phyloP scores from a whole-genome alignment of 345 rosid genomes.

The Pistacia vera region DNA sequence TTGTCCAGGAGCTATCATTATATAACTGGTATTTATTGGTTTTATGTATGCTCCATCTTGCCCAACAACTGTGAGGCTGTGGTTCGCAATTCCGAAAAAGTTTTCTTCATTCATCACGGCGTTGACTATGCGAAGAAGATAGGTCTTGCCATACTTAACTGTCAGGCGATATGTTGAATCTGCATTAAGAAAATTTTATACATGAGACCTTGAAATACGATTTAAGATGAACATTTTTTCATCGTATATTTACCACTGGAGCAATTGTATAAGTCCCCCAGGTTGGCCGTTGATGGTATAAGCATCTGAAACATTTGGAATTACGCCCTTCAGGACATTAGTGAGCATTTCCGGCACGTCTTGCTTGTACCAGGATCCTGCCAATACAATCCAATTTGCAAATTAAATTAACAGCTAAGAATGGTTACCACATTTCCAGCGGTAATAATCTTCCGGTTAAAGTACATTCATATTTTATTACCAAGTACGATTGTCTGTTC shows the following conservation, averaged over 20 bases:
- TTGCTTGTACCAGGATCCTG: too few relatives aligned
- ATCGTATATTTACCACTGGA: slow-evolving; percentile 11
- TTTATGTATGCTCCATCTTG: slow-evolving; percentile 36
- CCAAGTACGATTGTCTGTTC: slow-evolving; percentile 46
- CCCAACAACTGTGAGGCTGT: slow-evolving; percentile 38
- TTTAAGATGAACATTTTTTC: too few relatives aligned
- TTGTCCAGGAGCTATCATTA: slow-evolving; percentile 35
- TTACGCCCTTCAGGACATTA: neutral
- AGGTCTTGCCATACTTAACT: slow-evolving; percentile 31
- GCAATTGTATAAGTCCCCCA: slow-evolving; percentile 29
- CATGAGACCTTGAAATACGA: too few relatives aligned
- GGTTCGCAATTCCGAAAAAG: slow-evolving; percentile 34
- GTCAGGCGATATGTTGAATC: slow-evolving; percentile 18
- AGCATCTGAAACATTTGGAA: neutral
- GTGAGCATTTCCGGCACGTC: too few relatives aligned
- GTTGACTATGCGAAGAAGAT: slow-evolving; percentile 35
- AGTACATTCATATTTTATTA: neutral
- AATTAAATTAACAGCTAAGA: neutral
- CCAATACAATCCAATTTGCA: neutral
- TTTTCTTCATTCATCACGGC: slow-evolving; percentile 30
- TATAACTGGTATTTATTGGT: slow-evolving; percentile 17
- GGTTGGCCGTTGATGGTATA: slow-evolving; percentile 33
- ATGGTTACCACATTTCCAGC: neutral
- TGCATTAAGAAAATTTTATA: slow-evolving; percentile 1
- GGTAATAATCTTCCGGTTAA: too few relatives aligned